These are phyloP conservation scores for Pelagomonas calceolata DNA, from an alignment of 108 stramenopile genomes.

Conservation along the genomic window DNA sequence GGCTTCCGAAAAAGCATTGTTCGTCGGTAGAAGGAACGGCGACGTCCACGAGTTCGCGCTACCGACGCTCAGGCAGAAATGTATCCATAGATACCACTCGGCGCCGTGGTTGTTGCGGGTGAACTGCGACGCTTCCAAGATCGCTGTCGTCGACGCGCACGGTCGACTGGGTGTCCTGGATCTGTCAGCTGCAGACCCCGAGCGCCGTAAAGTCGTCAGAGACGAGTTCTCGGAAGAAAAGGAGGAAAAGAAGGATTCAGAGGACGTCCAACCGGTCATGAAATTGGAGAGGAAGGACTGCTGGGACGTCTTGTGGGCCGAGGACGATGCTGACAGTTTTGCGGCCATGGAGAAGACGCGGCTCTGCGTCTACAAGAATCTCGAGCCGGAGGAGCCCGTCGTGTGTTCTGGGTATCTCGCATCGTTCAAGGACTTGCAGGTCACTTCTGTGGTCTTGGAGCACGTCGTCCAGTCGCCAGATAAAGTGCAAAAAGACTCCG, in stretches of 20 bases:
- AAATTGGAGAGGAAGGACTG: slow-evolving; percentile 30
- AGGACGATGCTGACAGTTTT: slow-evolving; percentile 31
- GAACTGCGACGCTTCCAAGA: slow-evolving; percentile 30
- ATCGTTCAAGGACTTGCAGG: slow-evolving; percentile 24
- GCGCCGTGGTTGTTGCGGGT: slow-evolving; percentile 22
- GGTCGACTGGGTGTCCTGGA: slow-evolving; percentile 33
- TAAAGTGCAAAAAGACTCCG: slow-evolving; percentile 7
- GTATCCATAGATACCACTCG: slow-evolving; percentile 8
- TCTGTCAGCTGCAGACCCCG: too few relatives aligned
- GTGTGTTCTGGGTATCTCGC: slow-evolving; percentile 31
- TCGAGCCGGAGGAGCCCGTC: slow-evolving; percentile 36
- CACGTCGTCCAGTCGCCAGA: slow-evolving; percentile 31
- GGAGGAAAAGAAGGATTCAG: slow-evolving; percentile 15
- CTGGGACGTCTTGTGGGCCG: slow-evolving; percentile 41
- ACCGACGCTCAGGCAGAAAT: slow-evolving; percentile 31
- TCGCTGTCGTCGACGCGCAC: slow-evolving; percentile 31
- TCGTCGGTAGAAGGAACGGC: slow-evolving; percentile 36
- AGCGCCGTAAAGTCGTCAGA: not conserved
- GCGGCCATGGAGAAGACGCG: slow-evolving; percentile 50
- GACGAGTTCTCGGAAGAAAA: not conserved
- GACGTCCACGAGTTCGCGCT: slow-evolving; percentile 35
- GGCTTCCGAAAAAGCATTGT: slow-evolving; percentile 20
- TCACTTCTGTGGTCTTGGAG: slow-evolving; percentile 31
- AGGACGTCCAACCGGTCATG: slow-evolving; percentile 9
- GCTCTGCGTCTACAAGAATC: slow-evolving; percentile 19